Evolutionary conservation across 2,329 filamentous ascomycete genomes (phyloP).

Genomic region (Didymella pomorum): DNA sequence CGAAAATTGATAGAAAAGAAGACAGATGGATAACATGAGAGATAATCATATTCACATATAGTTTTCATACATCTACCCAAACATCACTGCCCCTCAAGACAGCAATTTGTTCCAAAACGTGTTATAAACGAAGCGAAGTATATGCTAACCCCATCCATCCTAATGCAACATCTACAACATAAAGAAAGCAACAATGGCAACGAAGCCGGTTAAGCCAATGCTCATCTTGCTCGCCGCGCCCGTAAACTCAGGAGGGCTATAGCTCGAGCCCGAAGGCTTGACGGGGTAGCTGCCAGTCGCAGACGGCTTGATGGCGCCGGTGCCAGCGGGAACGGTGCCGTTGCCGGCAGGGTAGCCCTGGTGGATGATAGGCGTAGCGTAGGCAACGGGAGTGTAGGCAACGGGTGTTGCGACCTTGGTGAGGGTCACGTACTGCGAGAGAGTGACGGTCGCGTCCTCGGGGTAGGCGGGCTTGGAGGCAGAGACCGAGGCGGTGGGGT

Average conservation of each 20-base stretch:
- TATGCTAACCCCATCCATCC: no score
- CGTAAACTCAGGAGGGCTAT: conserved; percentile 30
- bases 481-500: conserved; percentile 6
- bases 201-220: conserved; percentile 30
- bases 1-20: background rate
- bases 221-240: conserved; percentile 38
- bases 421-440: conserved; percentile 25
- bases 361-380: conserved; percentile 12
- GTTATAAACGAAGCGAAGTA: conserved; percentile 15
- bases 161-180: conserved; percentile 29
- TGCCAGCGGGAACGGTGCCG: conserved; percentile 22
- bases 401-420: conserved; percentile 33
- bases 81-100: conserved; percentile 1
- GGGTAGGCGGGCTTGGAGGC: conserved; percentile 3
- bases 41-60: conserved; percentile 16
- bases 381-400: conserved; percentile 22
- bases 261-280: conserved; percentile 18
- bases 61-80: conserved; percentile 14
- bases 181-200: conserved; percentile 32
- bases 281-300: conserved; percentile 18
- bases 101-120: conserved; percentile 8
- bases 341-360: conserved; percentile 19
- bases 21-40: background rate
- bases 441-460: conserved; percentile 21
- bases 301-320: conserved; percentile 14